Conservation (phyloP, 306 rosid species). For the Ammopiptanthus mongolicus region DNA sequence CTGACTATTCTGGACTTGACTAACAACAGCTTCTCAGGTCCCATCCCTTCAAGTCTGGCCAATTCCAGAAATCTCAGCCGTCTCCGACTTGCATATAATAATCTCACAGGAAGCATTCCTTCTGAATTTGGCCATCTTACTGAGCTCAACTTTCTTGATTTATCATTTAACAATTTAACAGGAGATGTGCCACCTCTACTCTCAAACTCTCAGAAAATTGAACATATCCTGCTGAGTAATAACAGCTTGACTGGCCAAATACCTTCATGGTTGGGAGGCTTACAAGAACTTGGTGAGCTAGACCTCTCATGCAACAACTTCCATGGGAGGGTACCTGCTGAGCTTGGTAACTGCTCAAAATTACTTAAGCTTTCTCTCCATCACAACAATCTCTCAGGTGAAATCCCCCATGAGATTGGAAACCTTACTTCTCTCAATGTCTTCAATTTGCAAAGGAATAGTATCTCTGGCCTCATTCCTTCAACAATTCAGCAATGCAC, state of each 20-base stretch:
- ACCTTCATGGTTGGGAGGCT: constrained; percentile 63
- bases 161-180: constrained; percentile 67
- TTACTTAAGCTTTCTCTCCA: constrained; percentile 75
- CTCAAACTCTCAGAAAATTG: constrained; percentile 53
- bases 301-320: constrained; percentile 77
- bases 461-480: constrained; percentile 69
- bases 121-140: constrained; percentile 48
- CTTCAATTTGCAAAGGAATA: constrained; percentile 62
- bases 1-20: constrained; percentile 74
- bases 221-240: constrained; percentile 65
- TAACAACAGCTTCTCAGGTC: constrained; percentile 89
- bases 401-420: constrained; percentile 78
- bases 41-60: constrained; percentile 61
- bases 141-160: constrained; percentile 76
- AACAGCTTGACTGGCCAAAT: constrained; percentile 55
- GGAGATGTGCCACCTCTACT: constrained; percentile 53
- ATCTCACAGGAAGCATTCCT: constrained; percentile 61
- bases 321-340: constrained; percentile 60
- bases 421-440: constrained; percentile 80
- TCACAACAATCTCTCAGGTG: constrained; percentile 68
- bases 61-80: constrained; percentile 62
- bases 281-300: constrained; percentile 74
- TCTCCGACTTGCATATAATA: constrained; percentile 73
- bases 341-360: constrained; percentile 68
- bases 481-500: constrained; percentile 53